phyloP scores from a whole-genome alignment of 345 rosid species.

The Eucalyptus marginata region DNA sequence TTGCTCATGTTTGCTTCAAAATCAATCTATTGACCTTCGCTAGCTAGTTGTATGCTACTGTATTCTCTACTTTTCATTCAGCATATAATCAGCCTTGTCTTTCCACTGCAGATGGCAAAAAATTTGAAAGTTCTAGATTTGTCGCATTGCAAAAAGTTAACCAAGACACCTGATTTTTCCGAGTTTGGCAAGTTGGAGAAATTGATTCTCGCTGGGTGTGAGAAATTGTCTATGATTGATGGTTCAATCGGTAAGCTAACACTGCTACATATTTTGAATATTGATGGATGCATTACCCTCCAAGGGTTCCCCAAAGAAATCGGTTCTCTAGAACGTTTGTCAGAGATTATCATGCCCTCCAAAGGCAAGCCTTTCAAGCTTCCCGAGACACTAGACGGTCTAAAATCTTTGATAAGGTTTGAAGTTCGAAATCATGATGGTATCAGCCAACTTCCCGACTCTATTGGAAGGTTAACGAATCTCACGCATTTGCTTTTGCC shows the following conservation, averaged over 20 bases:
- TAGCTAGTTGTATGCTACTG: not conserved
- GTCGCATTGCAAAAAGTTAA: not conserved
- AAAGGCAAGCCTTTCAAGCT: not conserved
- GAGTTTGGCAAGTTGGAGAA: not conserved
- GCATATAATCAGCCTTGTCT: not conserved
- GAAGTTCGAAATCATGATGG: not conserved
- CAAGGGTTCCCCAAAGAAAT: not conserved
- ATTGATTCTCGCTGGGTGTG: not conserved
- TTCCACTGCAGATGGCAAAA: not conserved
- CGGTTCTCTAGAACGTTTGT: not conserved
- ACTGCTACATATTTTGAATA: not conserved
- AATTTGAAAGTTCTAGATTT: not conserved
- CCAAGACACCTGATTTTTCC: not conserved
- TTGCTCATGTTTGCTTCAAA: not conserved
- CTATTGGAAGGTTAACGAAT: not conserved
- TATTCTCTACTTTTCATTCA: not conserved
- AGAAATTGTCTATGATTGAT: not conserved
- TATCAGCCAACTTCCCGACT: not conserved
- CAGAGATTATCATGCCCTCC: not conserved
- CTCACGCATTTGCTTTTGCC: not conserved
- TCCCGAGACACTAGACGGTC: not conserved
- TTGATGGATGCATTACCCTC: not conserved
- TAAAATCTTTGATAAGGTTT: not conserved
- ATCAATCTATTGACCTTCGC: not conserved
- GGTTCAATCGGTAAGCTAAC: not conserved